Evolutionary conservation across 805 yeast species (phyloP), one percentile per base, ranked within the genome.

Genomic region (Naumovozyma castellii): DNA sequence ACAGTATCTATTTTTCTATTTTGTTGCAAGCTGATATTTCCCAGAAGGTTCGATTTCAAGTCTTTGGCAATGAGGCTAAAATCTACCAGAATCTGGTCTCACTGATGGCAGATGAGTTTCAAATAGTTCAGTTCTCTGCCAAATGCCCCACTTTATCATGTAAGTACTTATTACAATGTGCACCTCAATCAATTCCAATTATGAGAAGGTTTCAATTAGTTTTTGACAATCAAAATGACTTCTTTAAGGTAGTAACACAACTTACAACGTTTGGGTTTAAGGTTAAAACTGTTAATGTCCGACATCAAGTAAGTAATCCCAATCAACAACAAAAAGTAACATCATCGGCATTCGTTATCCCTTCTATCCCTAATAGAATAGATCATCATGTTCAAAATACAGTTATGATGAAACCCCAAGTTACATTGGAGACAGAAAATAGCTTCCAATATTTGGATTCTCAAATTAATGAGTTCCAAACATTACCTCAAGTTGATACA

Each of bases 121-220:
- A 43, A n/a, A 18, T 39, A 13, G 32, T 54, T 13, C 59, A 54
- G 38, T 56, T 54, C 28, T 47, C 59, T 4, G 51, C 45, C 6
- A 44, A 43, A 15, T 44, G 43, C 1, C 63, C 63, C 1, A 42
- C 56, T 1, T 41, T 58, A 4, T 47, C 61, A 13, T 56, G 61
- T 37, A 58, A 58, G 37, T 56, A 56, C 40, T 33, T 58, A 18
- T 30, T 40, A 6, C 27, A 6, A 22, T 14, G 18, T 4, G 33
- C 31, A 6, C 37, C 8, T 29, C 5, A 37, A 17, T 30, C 32
- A 9, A 9, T 15, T 1, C 8, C 10, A 8, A 5, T 27, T 13
- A n/a, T 57, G 34, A 52, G 40, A 35, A 39, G 62, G 17, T 58
- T 58, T 35, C 63, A 58, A 40, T 34, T 58, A 3, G 44, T 46